Base-by-base conservation (phyloP, 495 filamentous ascomycete species). In the Alectoria sarmentosa region DNA sequence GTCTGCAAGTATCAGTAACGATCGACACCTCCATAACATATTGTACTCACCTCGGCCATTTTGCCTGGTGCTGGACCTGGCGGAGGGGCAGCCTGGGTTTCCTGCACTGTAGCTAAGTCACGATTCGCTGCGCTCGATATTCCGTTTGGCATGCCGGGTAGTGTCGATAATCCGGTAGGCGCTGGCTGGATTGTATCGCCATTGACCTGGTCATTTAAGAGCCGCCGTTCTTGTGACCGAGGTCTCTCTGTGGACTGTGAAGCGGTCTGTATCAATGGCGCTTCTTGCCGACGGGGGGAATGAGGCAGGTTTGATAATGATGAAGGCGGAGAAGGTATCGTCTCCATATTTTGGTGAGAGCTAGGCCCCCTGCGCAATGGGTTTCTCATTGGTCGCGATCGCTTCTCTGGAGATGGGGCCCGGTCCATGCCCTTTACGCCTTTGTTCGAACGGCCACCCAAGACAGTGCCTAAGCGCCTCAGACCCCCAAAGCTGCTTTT, bases 401-500 rank as follows among this genome's bases (percentile, higher is more conserved):
- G 69, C 68, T 83, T 84, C 10, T 84, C 82, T 54, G 79, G 69
- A 23, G 79, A 78, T 61, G 75, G 73, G 28, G 76, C 73, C 41
- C 73, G 66, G 17, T 77, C 76, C 37, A 63, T 63, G 37, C 65
- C 32, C 21, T 72, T 73, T 49, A 79, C 69, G 49, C 79, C 70
- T 79, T 67, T 69, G 28, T 64, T 60, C 58, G 54, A 79, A 66
- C 88, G 77, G 17, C 88, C 78, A 52, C 85, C 85, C 69, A 93
- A 84, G 73, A 93, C 90, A n/a, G 90, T 93, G 10, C 90, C 90
- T 46, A 93, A 80, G 61, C 88, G 83, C 69, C 86, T 86, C 17
- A 90, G 77, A 6, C 82, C 74, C 65, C 52, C 73, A 70, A 69
- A 66, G 46, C 67, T 46, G 37, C 64, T 69, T 39, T 64, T 65